Evolutionary conservation across 1,284 basidiomycete species (phyloP).

Genomic region (Veloboletus limbatus): DNA sequence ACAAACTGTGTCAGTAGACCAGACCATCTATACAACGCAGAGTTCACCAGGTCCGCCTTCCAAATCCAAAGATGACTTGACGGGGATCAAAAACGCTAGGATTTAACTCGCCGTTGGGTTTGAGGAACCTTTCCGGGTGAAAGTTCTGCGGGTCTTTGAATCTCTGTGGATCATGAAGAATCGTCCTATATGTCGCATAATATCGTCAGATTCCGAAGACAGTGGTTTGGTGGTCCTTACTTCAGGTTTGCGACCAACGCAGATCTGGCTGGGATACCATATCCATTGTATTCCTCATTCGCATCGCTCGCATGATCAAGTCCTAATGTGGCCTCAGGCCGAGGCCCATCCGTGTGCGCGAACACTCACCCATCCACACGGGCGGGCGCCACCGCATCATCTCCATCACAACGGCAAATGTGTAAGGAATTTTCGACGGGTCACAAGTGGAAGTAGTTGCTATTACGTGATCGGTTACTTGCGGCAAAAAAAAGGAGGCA

Average conservation of each 20-base stretch:
- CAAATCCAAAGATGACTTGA: conserved; percentile 8
- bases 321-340: neutral
- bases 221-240: neutral
- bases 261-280: conserved; percentile 6
- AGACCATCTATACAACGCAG: too few relatives aligned
- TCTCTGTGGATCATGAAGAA: conserved; percentile 3
- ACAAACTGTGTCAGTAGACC: too few relatives aligned
- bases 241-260: conserved; percentile 7
- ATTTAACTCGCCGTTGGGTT: conserved; percentile 5
- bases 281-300: conserved; percentile 8
- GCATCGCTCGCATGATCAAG: conserved; percentile 7
- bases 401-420: conserved; percentile 9
- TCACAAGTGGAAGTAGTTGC: conserved; percentile 6
- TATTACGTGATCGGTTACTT: neutral
- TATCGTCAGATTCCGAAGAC: neutral
- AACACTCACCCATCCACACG: conserved; percentile 10
- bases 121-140: conserved; percentile 3
- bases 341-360: neutral
- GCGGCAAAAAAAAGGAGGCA: too few relatives aligned
- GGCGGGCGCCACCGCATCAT: conserved; percentile 11
- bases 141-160: conserved; percentile 6
- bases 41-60: conserved; percentile 8
- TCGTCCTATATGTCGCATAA: neutral
- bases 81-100: conserved; percentile 8
- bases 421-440: conserved; percentile 6